Percentiles rank a stretch among this genome's conserved stretches.
phyloP scores from a whole-genome alignment of 176 grass and related monocot genomes.

The Microstegium vimineum region DNA sequence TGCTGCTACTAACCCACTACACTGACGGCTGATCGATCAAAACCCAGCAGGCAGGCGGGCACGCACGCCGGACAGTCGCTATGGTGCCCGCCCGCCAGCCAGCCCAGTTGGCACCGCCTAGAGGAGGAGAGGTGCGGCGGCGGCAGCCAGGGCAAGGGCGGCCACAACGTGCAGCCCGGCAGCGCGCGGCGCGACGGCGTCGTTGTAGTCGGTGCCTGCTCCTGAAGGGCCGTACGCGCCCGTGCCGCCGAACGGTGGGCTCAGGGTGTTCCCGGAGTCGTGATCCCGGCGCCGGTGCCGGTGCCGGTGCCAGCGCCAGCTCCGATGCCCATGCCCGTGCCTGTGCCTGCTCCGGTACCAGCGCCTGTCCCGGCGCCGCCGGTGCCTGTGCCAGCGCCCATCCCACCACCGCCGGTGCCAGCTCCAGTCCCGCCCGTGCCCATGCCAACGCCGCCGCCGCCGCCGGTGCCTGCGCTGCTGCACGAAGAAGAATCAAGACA shows the following conservation, averaged over 20 bases:
- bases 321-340: neutral
- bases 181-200: neutral
- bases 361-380: neutral
- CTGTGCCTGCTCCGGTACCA: neutral
- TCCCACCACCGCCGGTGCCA: neutral
- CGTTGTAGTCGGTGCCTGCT: conserved; percentile 30
- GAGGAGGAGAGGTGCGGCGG: neutral
- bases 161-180: neutral
- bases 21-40: conserved; percentile 20
- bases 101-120: neutral
- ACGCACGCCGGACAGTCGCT: too few relatives aligned
- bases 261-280: conserved; percentile 12
- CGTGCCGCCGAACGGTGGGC: conserved; percentile 37
- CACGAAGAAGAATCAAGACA: neutral
- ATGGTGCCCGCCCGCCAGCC: neutral
- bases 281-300: neutral
- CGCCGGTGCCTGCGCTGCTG: conserved; percentile 9
- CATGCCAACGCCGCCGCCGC: neutral
- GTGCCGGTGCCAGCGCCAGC: neutral
- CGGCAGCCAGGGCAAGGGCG: neutral
- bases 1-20: neutral
- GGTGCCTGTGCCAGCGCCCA: neutral
- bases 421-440: neutral
- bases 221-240: conserved; percentile 40
- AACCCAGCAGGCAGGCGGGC: neutral